Conservation (phyloP, 2,329 filamentous ascomycete genomes). For the Colletotrichum magnum region DNA sequence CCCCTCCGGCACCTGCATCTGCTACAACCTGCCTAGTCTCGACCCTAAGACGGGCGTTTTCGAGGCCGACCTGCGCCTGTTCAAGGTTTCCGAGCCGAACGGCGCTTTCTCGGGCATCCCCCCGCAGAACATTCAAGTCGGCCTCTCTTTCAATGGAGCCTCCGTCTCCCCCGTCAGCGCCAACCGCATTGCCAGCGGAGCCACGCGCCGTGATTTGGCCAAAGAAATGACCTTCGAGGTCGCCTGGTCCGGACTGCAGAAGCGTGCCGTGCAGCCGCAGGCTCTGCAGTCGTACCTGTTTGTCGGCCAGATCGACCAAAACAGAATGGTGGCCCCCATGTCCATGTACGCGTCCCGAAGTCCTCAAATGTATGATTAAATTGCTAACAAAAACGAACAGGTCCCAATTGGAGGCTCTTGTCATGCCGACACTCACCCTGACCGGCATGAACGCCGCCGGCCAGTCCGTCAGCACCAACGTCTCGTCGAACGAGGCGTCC, state of each 20-base stretch:
- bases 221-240: slow-evolving; percentile 34
- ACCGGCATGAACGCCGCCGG: slow-evolving; percentile 68
- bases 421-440: slow-evolving; percentile 79
- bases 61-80: slow-evolving; percentile 82
- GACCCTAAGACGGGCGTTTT: slow-evolving; percentile 79
- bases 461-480: slow-evolving; percentile 70
- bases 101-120: slow-evolving; percentile 67
- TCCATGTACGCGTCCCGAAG: slow-evolving; percentile 67
- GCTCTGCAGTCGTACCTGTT: slow-evolving; percentile 77
- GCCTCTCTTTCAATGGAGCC: slow-evolving; percentile 68
- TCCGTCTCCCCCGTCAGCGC: slow-evolving; percentile 61
- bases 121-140: slow-evolving; percentile 67
- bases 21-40: slow-evolving; percentile 84
- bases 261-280: slow-evolving; percentile 47
- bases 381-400: slow-evolving; percentile 59
- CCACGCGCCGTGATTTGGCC: slow-evolving; percentile 43
- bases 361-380: fast-evolving
- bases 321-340: slow-evolving; percentile 68
- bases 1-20: slow-evolving; percentile 82
- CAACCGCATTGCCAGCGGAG: slow-evolving; percentile 45
- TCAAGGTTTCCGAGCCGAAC: slow-evolving; percentile 74
- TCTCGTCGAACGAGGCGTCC: slow-evolving; percentile 78
- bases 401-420: slow-evolving; percentile 71
- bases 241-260: slow-evolving; percentile 30
- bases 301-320: slow-evolving; percentile 75